A percentile compares a stretch with the other conserved stretches of the same genome.
Conservation (phyloP, 805 yeast genomes). For the Candida incommunis region DNA sequence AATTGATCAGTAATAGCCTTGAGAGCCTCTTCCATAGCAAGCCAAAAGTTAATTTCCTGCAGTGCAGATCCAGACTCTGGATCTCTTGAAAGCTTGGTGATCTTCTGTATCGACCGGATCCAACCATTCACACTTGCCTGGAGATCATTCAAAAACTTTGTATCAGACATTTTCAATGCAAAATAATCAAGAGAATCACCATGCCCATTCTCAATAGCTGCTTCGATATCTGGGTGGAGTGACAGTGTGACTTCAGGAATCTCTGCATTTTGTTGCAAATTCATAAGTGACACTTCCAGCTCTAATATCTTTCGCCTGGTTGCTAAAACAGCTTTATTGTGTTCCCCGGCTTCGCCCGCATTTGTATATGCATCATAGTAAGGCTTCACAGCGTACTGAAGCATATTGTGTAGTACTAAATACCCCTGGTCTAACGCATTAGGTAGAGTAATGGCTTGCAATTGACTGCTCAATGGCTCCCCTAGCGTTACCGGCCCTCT, state of each 20-base stretch:
- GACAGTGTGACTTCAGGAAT: constrained; percentile 46
- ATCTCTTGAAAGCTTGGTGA: constrained; percentile 39
- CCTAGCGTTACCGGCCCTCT: constrained; percentile 7
- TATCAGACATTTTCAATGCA: constrained; percentile 30
- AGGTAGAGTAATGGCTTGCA: constrained; percentile 26
- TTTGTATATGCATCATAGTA: constrained; percentile 40
- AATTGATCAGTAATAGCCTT: constrained; percentile 43
- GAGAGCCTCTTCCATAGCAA: constrained; percentile 50
- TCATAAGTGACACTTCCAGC: constrained; percentile 49
- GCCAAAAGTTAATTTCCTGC: constrained; percentile 73
- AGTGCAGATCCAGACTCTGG: constrained; percentile 42
- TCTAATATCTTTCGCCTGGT: constrained; percentile 57
- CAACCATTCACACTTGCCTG: constrained; percentile 61
- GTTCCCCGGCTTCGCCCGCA: constrained; percentile 5
- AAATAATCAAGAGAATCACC: constrained; percentile 8
- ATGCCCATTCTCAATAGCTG: constrained; percentile 21
- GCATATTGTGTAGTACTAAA: constrained; percentile 33
- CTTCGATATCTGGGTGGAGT: constrained; percentile 37
- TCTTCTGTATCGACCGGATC: constrained; percentile 47
- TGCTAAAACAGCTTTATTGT: constrained; percentile 22
- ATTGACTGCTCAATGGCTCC: constrained; percentile 14
- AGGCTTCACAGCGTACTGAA: constrained; percentile 50
- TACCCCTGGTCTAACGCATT: constrained; percentile 2
- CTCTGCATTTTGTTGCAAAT: constrained; percentile 51
- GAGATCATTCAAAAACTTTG: constrained; percentile 48